A percentile compares a stretch with the other conserved stretches of the same genome.
phyloP scores from a whole-genome alignment of 495 filamentous ascomycete genomes.

The Penicillium nucicola region DNA sequence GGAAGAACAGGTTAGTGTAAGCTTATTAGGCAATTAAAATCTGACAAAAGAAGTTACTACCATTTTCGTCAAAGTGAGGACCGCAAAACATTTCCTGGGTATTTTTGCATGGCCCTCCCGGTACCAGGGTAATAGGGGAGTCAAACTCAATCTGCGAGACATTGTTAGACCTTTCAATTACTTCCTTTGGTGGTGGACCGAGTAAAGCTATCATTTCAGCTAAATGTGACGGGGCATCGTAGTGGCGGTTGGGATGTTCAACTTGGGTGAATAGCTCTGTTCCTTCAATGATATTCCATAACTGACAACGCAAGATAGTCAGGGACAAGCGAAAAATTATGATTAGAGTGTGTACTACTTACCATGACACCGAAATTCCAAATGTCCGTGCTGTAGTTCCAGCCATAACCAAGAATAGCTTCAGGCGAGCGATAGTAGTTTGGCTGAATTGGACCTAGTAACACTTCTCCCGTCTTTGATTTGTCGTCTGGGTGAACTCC shows the following conservation, averaged over 20 bases:
- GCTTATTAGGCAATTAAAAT: too few relatives aligned
- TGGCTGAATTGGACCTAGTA: constrained; percentile 53
- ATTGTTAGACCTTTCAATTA: too few relatives aligned
- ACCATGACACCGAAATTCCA: constrained; percentile 51
- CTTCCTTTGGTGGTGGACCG: constrained; percentile 34
- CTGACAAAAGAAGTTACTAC: too few relatives aligned
- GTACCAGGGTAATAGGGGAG: constrained; percentile 21
- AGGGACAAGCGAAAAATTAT: too few relatives aligned
- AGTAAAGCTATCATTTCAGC: constrained; percentile 47
- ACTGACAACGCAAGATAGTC: constrained; percentile 15
- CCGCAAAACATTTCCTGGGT: constrained; percentile 28
- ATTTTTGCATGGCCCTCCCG: constrained; percentile 21
- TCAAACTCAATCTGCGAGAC: constrained; percentile 17
- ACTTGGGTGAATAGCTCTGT: constrained; percentile 43
- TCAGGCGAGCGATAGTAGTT: constrained; percentile 47
- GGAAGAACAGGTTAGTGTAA: constrained; percentile 5
- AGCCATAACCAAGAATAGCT: constrained; percentile 42
- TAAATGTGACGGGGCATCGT: constrained; percentile 38
- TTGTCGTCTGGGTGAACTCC: too few relatives aligned
- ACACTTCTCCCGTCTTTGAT: too few relatives aligned
- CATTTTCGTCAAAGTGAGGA: constrained; percentile 27
- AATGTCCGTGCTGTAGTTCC: constrained; percentile 41
- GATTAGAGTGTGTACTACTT: constrained; percentile 4
- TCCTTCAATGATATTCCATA: constrained; percentile 51
- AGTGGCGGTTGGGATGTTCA: constrained; percentile 27